Evolutionary conservation across 129 eudicot species (phyloP), one percentile per base, ranked within the genome.

Genomic region (Mikania micrantha): DNA sequence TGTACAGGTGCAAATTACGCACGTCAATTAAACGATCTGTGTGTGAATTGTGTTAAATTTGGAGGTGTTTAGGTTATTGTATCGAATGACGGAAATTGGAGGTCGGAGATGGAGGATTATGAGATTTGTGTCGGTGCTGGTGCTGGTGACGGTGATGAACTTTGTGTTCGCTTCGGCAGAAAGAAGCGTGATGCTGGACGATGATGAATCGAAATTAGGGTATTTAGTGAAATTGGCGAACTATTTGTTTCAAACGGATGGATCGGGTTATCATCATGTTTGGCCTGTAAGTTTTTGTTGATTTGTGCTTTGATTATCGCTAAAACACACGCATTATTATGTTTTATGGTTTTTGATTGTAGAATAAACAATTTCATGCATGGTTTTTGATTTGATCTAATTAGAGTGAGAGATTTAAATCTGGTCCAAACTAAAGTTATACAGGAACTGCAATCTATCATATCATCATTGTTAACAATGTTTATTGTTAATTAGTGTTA

Each of bases 181-280:
- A 40, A 80, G 80, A 75, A 75, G 75, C 66, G 59, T 75, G n/a
- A 57, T 45, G 68, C 36, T 1, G 3, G 81, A 82, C 7, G 70
- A 49, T 24, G 78, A 67, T 57, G 72, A 50, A 63, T 67, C 87
- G 24, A 75, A 61, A 7, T 39, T 77, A 7, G 74, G 48, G 59
- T 67, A 53, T 21, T 27, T 81, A 3, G 54, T 76, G 11, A 42
- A 74, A 61, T 12, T 92, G 27, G 65, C 75, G 36, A 78, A 82
- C 74, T 85, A 80, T 73, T 48, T 88, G 50, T 92, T 91, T 89
- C 87, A 82, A 53, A 40, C 81, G 1, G 72, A 73, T 80, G 73
- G 82, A 78, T 79, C 87, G 6, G 91, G 95, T 13, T 92, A 92
- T 77, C 95, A 84, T 2, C 98, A 88, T 81, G 87, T 92, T 73